Conservation (phyloP, 768 basidiomycete species). For the Hysterangium stoloniferum region DNA sequence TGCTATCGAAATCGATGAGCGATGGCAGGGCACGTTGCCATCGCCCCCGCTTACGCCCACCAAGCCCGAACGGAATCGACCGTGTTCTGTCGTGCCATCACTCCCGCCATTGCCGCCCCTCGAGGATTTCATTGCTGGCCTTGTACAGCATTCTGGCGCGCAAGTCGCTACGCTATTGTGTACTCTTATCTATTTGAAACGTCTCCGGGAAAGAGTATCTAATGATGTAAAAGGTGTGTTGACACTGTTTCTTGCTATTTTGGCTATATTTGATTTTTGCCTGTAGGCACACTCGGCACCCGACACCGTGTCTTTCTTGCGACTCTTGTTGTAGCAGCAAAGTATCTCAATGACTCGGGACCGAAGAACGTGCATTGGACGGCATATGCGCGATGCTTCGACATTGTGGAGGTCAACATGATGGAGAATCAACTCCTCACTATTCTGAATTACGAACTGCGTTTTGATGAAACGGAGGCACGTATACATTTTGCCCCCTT, state of each 20-base stretch:
- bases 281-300: constrained; percentile 73
- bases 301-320: constrained; percentile 95
- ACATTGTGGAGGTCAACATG: constrained; percentile 75
- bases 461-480: constrained; percentile 80
- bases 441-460: constrained; percentile 87
- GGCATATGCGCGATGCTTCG: constrained; percentile 66
- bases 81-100: constrained; percentile 14
- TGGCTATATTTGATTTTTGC: constrained; percentile 1
- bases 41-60: constrained; percentile 66
- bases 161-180: constrained; percentile 86
- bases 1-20: constrained; percentile 65
- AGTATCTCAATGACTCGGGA: constrained; percentile 95
- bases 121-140: constrained; percentile 74
- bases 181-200: constrained; percentile 87
- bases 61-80: constrained; percentile 33
- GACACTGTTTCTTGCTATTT: constrained; percentile 10
- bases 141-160: constrained; percentile 78
- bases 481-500: constrained; percentile 49
- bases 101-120: constrained; percentile 53
- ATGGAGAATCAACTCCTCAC: constrained; percentile 97
- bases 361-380: constrained; percentile 96
- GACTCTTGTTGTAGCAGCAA: constrained; percentile 89
- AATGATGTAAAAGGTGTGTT: constrained; percentile 74
- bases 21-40: constrained; percentile 38
- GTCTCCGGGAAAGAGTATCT: constrained; percentile 74